Evolutionary conservation across 768 basidiomycete species (phyloP), one percentile per base, ranked within the genome.

Genomic region (Suillus subaureus): DNA sequence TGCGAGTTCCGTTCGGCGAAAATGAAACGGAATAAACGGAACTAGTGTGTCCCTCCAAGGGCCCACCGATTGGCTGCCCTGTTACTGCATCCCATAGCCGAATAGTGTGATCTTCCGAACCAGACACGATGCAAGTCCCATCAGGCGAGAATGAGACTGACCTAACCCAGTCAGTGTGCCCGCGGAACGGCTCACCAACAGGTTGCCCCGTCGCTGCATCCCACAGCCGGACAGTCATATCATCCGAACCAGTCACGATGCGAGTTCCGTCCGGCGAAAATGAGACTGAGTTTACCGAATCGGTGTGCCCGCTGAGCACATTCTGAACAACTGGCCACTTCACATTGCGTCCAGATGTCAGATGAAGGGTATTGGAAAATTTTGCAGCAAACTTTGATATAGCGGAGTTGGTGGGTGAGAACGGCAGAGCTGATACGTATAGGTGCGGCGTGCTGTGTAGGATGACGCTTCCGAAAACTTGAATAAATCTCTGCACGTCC

Each of bases 361-460:
- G 21, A 35, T 18, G 31, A n/a, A 61, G 40, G 28, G 33, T 33
- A 31, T 58, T 40, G 15, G 45, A 21, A 37, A 61, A 52, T 16
- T 40, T 65, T 35, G 57, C 16, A 26, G 33, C n/a, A 5, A 65
- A 65, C 12, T 58, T 42, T 18, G 64, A 56, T 70, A 70, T 76
- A 73, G 43, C 70, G 67, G n/a, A 80, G 79, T 64, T 37, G 23
- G 28, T 16, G 43, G 73, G 73, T 26, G 68, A 58, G 63, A 75
- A 73, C 23, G 72, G 71, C 15, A 75, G 42, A 2, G 69, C 72
- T 37, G 70, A 74, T 21, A 73, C 9, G 61, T 74, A 74, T 18
- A 74, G 68, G 43, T 74, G 73, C 4, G 73, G 73, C 2, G 64
- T 66, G 66, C 68, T 70, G 33, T 70, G 64, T 31, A 63, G n/a